These are phyloP conservation scores for Primulina eburnea DNA, from an alignment of 257 asterid species.

Conservation along the genomic window DNA sequence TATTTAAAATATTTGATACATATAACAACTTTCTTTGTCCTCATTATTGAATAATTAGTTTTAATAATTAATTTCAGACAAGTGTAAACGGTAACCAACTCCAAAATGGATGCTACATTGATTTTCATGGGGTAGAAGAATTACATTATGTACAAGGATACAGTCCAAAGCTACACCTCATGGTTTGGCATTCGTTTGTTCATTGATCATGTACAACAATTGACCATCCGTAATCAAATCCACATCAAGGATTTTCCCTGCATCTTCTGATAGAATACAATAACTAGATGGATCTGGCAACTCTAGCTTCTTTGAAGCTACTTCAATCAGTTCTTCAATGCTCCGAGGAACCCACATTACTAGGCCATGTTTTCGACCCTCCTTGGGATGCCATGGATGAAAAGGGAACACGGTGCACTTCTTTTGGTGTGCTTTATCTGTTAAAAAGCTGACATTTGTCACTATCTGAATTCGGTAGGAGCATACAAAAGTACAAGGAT, in stretches of 20 bases:
- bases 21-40: too few species aligned
- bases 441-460: neutral
- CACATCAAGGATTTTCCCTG: conserved; percentile 63
- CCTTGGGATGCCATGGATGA: conserved; percentile 66
- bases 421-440: conserved; percentile 47
- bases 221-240: conserved; percentile 69
- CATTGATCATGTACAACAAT: conserved; percentile 50
- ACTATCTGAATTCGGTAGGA: neutral
- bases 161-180: neutral
- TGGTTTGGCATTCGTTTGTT: conserved; percentile 25
- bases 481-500: neutral
- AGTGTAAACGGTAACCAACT: too few species aligned
- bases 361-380: conserved; percentile 52
- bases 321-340: conserved; percentile 57
- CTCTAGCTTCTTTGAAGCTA: conserved; percentile 47
- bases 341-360: conserved; percentile 75
- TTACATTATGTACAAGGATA: neutral
- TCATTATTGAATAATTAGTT: too few species aligned
- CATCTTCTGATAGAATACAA: conserved; percentile 76
- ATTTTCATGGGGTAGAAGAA: neutral
- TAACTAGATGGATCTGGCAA: conserved; percentile 27
- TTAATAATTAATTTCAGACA: too few species aligned
- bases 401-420: conserved; percentile 81
- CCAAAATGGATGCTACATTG: neutral
- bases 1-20: too few species aligned